Conservation (phyloP, 2,329 filamentous ascomycete species). For the Paecilomyces fulvus region DNA sequence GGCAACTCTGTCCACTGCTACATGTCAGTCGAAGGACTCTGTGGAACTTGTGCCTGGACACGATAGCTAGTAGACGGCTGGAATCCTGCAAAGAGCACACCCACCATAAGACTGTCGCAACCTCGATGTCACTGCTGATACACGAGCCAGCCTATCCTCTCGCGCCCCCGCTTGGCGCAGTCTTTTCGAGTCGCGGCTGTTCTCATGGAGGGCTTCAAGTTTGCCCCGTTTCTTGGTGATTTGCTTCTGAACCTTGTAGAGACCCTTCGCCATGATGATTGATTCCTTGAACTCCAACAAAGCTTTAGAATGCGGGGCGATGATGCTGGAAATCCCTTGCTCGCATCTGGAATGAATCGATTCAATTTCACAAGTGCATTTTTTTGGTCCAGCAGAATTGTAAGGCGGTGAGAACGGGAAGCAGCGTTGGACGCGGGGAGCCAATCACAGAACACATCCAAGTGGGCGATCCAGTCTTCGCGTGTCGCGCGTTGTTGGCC, state of each 20-base stretch:
- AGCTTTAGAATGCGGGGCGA: background rate
- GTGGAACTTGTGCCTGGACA: background rate
- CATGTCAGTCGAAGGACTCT: background rate
- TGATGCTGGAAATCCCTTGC: background rate
- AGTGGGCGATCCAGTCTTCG: slow-evolving; percentile 15
- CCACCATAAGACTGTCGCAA: slow-evolving; percentile 66
- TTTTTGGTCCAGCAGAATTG: slow-evolving; percentile 20
- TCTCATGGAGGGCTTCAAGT: slow-evolving; percentile 70
- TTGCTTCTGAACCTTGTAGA: slow-evolving; percentile 79
- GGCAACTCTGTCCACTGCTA: slow-evolving; percentile 54
- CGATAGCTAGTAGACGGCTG: background rate
- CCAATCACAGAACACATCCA: slow-evolving; percentile 12
- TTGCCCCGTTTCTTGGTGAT: slow-evolving; percentile 79
- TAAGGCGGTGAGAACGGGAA: slow-evolving; percentile 18
- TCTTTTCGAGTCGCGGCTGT: slow-evolving; percentile 76
- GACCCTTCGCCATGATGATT: slow-evolving; percentile 59
- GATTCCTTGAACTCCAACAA: background rate
- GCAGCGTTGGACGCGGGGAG: slow-evolving; percentile 3
- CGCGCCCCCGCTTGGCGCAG: slow-evolving; percentile 70
- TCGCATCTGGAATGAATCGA: background rate
- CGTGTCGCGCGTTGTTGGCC: slow-evolving; percentile 22
- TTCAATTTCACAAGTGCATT: background rate
- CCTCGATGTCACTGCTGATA: slow-evolving; percentile 61
- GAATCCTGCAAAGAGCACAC: slow-evolving; percentile 13
- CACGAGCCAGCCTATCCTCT: slow-evolving; percentile 71